A percentile compares a stretch with the other conserved stretches of the same genome.
Conservation (phyloP, 2,329 filamentous ascomycete genomes). For the Elsinoe batatas region DNA sequence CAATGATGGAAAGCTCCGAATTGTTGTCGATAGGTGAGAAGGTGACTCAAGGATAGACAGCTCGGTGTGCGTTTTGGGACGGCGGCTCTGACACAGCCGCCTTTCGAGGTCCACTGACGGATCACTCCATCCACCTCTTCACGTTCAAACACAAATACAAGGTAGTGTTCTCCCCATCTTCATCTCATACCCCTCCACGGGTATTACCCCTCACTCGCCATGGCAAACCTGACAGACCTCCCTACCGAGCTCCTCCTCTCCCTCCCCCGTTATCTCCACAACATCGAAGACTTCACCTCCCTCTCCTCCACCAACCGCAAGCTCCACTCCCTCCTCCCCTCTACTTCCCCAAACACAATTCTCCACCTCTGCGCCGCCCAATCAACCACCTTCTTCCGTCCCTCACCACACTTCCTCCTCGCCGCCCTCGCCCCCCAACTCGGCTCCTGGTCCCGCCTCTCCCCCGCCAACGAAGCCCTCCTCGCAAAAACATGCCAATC, state of each 20-base stretch:
- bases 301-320: slow-evolving; percentile 19
- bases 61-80: neutral
- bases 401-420: slow-evolving; percentile 29
- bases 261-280: slow-evolving; percentile 19
- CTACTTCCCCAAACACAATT: slow-evolving; percentile 22
- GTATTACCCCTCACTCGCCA: neutral
- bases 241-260: neutral
- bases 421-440: slow-evolving; percentile 26
- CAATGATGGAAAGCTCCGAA: neutral
- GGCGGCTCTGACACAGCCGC: neutral
- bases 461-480: slow-evolving; percentile 17
- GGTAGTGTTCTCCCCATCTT: too few relatives aligned
- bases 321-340: slow-evolving; percentile 20
- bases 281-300: slow-evolving; percentile 27
- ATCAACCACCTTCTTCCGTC: slow-evolving; percentile 29
- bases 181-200: too few relatives aligned
- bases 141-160: too few relatives aligned
- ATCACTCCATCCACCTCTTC: too few relatives aligned
- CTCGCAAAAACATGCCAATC: slow-evolving; percentile 18
- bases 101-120: neutral
- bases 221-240: neutral
- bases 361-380: slow-evolving; percentile 27
- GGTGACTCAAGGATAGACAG: neutral
- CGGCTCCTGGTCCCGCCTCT: slow-evolving; percentile 26
- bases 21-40: neutral